phyloP scores from a whole-genome alignment of 2,329 filamentous ascomycete genomes.

The Botrytis galanthina region DNA sequence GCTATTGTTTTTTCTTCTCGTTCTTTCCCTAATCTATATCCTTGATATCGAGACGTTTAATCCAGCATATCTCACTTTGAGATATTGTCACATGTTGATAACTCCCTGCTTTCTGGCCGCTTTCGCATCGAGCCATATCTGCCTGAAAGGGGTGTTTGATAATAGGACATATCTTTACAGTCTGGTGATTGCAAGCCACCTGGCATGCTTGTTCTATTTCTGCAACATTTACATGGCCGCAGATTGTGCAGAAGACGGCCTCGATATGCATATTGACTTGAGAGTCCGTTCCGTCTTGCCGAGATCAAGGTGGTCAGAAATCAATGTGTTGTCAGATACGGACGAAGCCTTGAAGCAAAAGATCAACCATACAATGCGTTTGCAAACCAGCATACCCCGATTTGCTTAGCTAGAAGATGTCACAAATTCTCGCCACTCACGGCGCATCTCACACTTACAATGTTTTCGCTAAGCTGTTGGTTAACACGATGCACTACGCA shows the following conservation, averaged over 20 bases:
- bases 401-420: slow-evolving; percentile 20
- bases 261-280: slow-evolving; percentile 19
- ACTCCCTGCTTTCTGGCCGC: slow-evolving; percentile 17
- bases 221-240: slow-evolving; percentile 25
- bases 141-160: slow-evolving; percentile 19
- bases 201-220: slow-evolving; percentile 30
- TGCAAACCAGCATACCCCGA: slow-evolving; percentile 14
- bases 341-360: slow-evolving; percentile 26
- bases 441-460: slow-evolving; percentile 23
- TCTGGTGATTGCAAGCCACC: slow-evolving; percentile 34
- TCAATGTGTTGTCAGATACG: slow-evolving; percentile 37
- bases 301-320: slow-evolving; percentile 19
- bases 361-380: slow-evolving; percentile 23
- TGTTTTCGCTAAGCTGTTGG: slow-evolving; percentile 21
- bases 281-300: slow-evolving; percentile 18
- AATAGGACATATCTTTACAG: slow-evolving; percentile 25
- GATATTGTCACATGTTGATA: slow-evolving; percentile 22
- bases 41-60: slow-evolving; percentile 18
- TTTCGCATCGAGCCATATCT: slow-evolving; percentile 11
- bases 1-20: slow-evolving; percentile 7
- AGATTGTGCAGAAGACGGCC: slow-evolving; percentile 18
- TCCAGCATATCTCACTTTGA: slow-evolving; percentile 17
- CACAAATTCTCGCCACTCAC: slow-evolving; percentile 28
- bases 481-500: slow-evolving; percentile 19
- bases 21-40: slow-evolving; percentile 21